These are phyloP conservation scores for Eutrema heterophyllum DNA, from an alignment of 345 rosid species.

Conservation along the genomic window DNA sequence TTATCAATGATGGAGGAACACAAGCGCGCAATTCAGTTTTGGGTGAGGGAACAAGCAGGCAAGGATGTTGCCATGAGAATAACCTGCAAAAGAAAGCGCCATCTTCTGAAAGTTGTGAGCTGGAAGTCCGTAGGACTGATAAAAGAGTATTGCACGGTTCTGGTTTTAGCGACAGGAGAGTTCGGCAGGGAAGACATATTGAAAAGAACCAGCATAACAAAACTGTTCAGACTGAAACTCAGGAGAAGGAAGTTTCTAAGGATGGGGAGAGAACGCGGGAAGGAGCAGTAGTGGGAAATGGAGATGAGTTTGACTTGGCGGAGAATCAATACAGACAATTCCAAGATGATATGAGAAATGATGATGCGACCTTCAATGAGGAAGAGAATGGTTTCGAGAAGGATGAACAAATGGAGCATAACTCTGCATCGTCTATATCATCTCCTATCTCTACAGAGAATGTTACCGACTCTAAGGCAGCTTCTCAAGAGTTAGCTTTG, in stretches of 20 bases:
- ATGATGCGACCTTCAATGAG: background rate
- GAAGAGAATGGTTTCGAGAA: background rate
- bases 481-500: constrained; percentile 24
- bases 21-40: background rate
- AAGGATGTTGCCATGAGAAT: background rate
- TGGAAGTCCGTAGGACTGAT: background rate
- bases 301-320: background rate
- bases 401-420: background rate
- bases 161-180: background rate
- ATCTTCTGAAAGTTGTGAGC: background rate
- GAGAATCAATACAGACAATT: background rate
- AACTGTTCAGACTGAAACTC: background rate
- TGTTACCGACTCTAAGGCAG: background rate
- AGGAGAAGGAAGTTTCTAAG: background rate
- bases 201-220: background rate
- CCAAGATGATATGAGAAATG: background rate
- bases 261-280: background rate
- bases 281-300: background rate
- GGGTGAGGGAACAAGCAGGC: constrained; percentile 3
- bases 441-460: constrained; percentile 6
- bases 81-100: background rate
- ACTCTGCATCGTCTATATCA: background rate
- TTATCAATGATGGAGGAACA: background rate
- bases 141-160: background rate
- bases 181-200: background rate